A percentile compares a stretch with the other conserved stretches of the same genome.
Evolutionary conservation across 1,139 yeast genomes (phyloP).

Genomic region (Geotrichum reessii): DNA sequence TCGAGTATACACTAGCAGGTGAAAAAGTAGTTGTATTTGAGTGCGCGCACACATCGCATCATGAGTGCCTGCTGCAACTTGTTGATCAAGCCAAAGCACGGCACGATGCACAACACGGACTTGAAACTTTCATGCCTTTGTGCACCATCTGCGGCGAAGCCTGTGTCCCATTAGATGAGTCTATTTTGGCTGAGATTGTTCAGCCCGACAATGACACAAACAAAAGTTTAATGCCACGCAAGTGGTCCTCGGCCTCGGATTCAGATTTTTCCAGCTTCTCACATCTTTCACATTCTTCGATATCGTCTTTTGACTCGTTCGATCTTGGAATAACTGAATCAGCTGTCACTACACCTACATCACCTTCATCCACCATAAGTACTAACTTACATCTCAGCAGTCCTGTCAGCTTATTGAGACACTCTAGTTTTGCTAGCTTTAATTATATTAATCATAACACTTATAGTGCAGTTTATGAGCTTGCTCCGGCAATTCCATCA

Average conservation of each 20-base stretch:
- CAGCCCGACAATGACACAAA: not conserved
- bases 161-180: slow-evolving; percentile 23
- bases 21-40: slow-evolving; percentile 25
- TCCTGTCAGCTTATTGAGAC: not conserved
- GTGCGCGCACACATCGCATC: slow-evolving; percentile 27
- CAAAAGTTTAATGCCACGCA: not conserved
- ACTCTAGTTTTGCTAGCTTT: not conserved
- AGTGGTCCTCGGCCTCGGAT: slow-evolving; percentile 1
- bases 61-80: slow-evolving; percentile 25
- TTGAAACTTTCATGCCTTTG: slow-evolving; percentile 21
- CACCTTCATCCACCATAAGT: not conserved
- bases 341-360: not conserved
- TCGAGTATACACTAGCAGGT: slow-evolving; percentile 24
- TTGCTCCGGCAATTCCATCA: slow-evolving; percentile 10
- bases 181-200: slow-evolving; percentile 22
- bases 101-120: slow-evolving; percentile 3
- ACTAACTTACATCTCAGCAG: not conserved
- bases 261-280: not conserved
- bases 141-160: slow-evolving; percentile 27
- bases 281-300: not conserved
- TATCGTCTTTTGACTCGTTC: not conserved
- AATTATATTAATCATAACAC: not conserved
- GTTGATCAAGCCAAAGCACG: slow-evolving; percentile 14
- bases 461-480: not conserved
- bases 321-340: not conserved